phyloP scores from a whole-genome alignment of 2,329 filamentous ascomycete species.

The Grosmannia serpens region DNA sequence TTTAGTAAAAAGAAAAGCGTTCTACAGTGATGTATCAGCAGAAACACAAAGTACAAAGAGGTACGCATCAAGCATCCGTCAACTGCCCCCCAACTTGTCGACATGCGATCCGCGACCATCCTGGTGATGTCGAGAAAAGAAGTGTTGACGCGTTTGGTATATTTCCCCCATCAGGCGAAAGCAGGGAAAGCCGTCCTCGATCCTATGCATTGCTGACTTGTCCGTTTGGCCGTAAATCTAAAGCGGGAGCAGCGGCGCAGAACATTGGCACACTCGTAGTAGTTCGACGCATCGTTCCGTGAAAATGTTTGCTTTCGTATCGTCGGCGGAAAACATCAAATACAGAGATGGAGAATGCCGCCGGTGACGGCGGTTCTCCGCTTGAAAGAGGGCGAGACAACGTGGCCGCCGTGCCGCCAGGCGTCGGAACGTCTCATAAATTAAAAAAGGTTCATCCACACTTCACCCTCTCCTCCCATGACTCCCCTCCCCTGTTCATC shows the following conservation, averaged over 20 bases:
- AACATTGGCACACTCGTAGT: background rate
- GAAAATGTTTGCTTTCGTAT: background rate
- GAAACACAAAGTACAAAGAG: conserved; percentile 10
- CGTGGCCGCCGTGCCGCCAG: background rate
- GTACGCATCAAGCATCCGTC: conserved; percentile 9
- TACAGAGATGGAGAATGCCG: background rate
- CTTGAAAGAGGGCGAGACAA: conserved; percentile 1
- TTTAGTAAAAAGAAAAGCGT: background rate
- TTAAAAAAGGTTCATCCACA: conserved; percentile 3
- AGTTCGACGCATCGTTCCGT: background rate
- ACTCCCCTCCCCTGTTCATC: background rate
- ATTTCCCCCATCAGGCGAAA: background rate
- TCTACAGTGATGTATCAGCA: conserved; percentile 14
- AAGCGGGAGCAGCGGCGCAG: background rate
- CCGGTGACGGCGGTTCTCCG: background rate
- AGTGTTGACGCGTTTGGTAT: conserved; percentile 1
- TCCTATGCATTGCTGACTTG: background rate
- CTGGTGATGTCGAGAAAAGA: background rate
- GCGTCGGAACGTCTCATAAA: conserved; percentile 3
- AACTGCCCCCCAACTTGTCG: conserved; percentile 3
- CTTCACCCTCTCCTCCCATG: background rate
- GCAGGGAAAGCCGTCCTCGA: background rate
- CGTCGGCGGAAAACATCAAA: background rate
- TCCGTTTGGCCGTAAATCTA: background rate
- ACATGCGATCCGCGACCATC: background rate